Conservation (phyloP, 805 yeast species). For the Alloascoidea africana region DNA sequence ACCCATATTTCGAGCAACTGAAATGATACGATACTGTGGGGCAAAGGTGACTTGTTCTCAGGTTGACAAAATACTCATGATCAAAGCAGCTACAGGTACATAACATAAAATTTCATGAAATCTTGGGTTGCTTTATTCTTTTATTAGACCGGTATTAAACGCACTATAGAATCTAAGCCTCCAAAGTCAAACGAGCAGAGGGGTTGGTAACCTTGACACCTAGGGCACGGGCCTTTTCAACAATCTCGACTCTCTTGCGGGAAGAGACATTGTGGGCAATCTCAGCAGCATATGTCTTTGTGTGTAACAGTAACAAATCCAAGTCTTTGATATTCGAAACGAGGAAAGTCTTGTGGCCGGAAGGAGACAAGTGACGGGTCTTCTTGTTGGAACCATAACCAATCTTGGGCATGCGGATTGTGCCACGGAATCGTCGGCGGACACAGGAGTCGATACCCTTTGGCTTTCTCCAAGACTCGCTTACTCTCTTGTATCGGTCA, state of each 20-base stretch:
- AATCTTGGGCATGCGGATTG: conserved; percentile 96
- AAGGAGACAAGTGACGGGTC: conserved; percentile 90
- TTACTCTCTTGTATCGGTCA: conserved; percentile 97
- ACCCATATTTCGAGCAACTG: background rate
- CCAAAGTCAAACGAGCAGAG: conserved; percentile 94
- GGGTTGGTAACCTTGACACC: conserved; percentile 99
- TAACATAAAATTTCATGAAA: background rate
- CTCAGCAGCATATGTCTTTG: conserved; percentile 99
- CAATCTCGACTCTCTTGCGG: conserved; percentile 92
- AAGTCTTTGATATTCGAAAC: conserved; percentile 88
- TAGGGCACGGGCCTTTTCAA: conserved; percentile 94
- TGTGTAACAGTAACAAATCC: conserved; percentile 91
- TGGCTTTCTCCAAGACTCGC: conserved; percentile 99
- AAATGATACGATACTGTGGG: background rate
- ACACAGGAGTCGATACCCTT: conserved; percentile 99
- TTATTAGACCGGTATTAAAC: conserved; percentile 9
- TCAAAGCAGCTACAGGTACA: too few relatives aligned
- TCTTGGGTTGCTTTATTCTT: background rate
- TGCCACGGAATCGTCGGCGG: conserved; percentile 99
- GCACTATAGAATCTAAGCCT: conserved; percentile 50
- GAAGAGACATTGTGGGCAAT: conserved; percentile 98
- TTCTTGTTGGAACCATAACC: conserved; percentile 99
- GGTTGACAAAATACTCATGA: too few relatives aligned
- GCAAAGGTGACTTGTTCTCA: too few relatives aligned
- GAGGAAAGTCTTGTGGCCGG: conserved; percentile 95